Conservation (phyloP, 2,329 filamentous ascomycete genomes). For the Trichophyton mentagrophytes region DNA sequence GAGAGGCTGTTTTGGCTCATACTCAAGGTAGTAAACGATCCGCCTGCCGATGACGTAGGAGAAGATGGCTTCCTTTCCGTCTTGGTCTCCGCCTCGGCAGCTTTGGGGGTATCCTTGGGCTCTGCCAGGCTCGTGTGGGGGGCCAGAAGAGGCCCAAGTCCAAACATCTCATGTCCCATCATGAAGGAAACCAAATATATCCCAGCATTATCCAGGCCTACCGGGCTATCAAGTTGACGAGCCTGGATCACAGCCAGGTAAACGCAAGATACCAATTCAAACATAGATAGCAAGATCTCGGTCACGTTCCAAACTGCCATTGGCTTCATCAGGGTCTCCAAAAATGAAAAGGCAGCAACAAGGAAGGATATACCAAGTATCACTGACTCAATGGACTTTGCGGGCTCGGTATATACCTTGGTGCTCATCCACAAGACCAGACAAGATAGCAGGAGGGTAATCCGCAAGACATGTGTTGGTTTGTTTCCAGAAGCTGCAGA, state of each 20-base stretch:
- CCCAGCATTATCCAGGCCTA: constrained; percentile 29
- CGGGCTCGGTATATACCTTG: constrained; percentile 22
- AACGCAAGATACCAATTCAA: constrained; percentile 27
- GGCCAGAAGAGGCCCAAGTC: constrained; percentile 17
- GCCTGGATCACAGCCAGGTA: constrained; percentile 27
- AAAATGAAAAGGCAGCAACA: constrained; percentile 29
- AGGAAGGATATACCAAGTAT: constrained; percentile 29
- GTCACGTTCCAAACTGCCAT: constrained; percentile 27
- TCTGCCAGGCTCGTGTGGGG: neutral
- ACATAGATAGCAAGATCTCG: constrained; percentile 28
- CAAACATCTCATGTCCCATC: constrained; percentile 27
- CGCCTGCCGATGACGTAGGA: neutral
- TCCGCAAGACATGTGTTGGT: constrained; percentile 9
- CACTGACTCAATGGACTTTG: constrained; percentile 27
- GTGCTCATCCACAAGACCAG: constrained; percentile 24
- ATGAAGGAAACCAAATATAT: constrained; percentile 29
- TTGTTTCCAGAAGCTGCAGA: neutral
- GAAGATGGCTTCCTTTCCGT: neutral
- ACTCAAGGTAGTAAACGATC: neutral
- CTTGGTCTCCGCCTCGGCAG: neutral
- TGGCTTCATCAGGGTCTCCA: constrained; percentile 27
- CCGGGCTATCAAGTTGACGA: constrained; percentile 19
- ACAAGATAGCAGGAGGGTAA: constrained; percentile 15
- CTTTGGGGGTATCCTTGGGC: neutral
- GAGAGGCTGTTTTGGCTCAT: constrained; percentile 1